Evolutionary conservation across 164 flowering plant genomes (phyloP), one percentile per base, ranked within the genome.

Genomic region (Macadamia tetraphylla): DNA sequence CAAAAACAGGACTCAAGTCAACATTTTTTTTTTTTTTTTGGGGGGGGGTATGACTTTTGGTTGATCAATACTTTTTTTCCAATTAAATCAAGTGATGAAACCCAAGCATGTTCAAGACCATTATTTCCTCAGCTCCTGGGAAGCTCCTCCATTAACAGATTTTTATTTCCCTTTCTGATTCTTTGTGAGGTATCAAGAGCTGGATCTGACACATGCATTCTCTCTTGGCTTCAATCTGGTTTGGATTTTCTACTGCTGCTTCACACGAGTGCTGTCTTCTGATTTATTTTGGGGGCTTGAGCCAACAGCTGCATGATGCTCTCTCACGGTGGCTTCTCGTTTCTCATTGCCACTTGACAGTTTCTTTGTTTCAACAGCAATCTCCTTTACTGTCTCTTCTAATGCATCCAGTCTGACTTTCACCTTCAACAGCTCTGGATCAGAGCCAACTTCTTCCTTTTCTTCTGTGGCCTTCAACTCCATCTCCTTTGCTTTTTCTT

Each of bases 381-480:
- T 85, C 68, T 83, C 89, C 67, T 88, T 85, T 18, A 92, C 67
- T 23, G 87, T 60, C 62, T 81, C 88, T 69, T 92, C 98, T 43
- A 92, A 74, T 52, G 86, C 86, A 32, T 77, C 85, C 9, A 92
- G 81, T 75, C 94, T 87, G 72, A 9, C 85, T 73, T 86, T 87
- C 15, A 92, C 88, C 70, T 88, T 77, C 56, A 62, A 62, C 48
- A 92, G 77, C 72, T 82, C 83, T 6, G 79, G 72, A 72, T 75
- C 75, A 69, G 82, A 70, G 48, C 44, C 73, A 40, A 62, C 68
- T 73, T 68, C 79, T 73, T 70, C 70, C 32, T 70, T 76, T 72
- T 87, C 77, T 4, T 63, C 67, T 44, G 66, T 66, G 11, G 79
- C 76, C 2, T 62, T 73, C 63, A 60, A 59, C 71, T 86, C 86